These are phyloP conservation scores for Plantago major DNA, from an alignment of 257 asterid genomes.

Conservation along the genomic window DNA sequence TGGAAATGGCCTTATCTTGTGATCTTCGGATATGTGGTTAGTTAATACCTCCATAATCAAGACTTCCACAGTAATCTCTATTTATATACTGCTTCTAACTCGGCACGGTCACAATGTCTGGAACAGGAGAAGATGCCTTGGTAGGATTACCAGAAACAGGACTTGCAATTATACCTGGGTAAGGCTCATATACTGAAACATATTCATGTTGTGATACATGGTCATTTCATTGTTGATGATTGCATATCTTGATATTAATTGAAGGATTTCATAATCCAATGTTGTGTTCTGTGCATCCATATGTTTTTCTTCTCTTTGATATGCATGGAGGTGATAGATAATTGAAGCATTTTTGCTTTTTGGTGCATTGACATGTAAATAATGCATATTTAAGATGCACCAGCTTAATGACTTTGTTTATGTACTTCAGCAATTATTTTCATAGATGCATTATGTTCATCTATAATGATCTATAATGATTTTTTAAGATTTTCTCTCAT, in stretches of 20 bases:
- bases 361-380: background rate
- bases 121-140: conserved; percentile 74
- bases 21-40: conserved; percentile 92
- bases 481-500: conserved; percentile 22
- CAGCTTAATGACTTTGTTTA: background rate
- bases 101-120: conserved; percentile 14
- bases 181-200: conserved; percentile 15
- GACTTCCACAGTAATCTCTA: background rate
- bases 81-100: conserved; percentile 18
- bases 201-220: conserved; percentile 2
- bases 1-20: conserved; percentile 94
- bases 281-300: background rate
- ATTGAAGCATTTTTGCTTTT: background rate
- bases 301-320: background rate
- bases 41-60: conserved; percentile 16
- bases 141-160: conserved; percentile 95
- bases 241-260: background rate
- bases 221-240: background rate
- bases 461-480: conserved; percentile 16
- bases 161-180: conserved; percentile 97
- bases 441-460: conserved; percentile 9
- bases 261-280: conserved; percentile 4
- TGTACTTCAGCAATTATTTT: background rate
- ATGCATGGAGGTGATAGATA: conserved; percentile 6
- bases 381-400: background rate